Evolutionary conservation across 805 yeast species (phyloP).

Genomic region (Pichia nanzhaoensis): DNA sequence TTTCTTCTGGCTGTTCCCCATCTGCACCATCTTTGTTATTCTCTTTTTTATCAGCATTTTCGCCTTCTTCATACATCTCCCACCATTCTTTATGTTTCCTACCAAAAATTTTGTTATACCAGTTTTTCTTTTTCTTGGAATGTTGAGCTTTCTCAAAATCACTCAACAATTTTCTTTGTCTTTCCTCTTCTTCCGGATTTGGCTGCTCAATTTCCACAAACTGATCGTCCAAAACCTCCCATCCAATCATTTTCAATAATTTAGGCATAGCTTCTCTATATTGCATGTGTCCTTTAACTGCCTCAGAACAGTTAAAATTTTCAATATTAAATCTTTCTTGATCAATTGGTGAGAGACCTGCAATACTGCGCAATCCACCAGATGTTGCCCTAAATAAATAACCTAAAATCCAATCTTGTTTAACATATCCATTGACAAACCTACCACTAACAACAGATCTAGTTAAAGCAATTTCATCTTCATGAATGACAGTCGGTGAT

Average conservation of each 20-base stretch:
- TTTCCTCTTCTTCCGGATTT: conserved; percentile 77
- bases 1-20: neutral
- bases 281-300: conserved; percentile 95
- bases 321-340: conserved; percentile 43
- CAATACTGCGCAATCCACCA: conserved; percentile 88
- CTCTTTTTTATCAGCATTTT: conserved; percentile 25
- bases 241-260: conserved; percentile 58
- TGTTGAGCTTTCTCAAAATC: conserved; percentile 56
- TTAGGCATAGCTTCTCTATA: conserved; percentile 91
- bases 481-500: conserved; percentile 73
- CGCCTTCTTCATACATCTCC: conserved; percentile 42
- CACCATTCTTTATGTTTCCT: conserved; percentile 50
- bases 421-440: conserved; percentile 84
- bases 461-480: conserved; percentile 70
- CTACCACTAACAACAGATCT: conserved; percentile 84
- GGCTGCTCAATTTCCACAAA: conserved; percentile 95
- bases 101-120: conserved; percentile 39
- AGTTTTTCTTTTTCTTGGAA: conserved; percentile 32
- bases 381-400: conserved; percentile 92
- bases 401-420: conserved; percentile 94
- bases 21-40: conserved; percentile 6
- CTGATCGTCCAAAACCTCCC: conserved; percentile 83
- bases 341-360: conserved; percentile 78
- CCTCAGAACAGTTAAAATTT: conserved; percentile 79
- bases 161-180: conserved; percentile 71